phyloP scores from a whole-genome alignment of 441 rosid species.

The Pelargonium australe region DNA sequence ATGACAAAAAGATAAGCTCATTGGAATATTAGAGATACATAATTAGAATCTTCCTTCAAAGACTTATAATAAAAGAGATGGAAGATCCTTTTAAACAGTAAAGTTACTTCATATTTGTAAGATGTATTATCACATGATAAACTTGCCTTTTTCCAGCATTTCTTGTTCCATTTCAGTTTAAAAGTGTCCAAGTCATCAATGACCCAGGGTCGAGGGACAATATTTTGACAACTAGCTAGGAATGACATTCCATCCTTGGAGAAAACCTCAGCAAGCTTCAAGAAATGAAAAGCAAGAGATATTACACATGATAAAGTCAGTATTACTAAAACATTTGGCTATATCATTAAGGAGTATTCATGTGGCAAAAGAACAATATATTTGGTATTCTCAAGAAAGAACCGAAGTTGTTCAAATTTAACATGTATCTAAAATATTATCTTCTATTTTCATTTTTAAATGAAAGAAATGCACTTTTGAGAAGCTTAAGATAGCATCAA shows the following conservation, averaged over 20 bases:
- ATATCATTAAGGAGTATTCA: background rate
- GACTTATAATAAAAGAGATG: constrained; percentile 5
- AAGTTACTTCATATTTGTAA: constrained; percentile 8
- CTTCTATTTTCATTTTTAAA: background rate
- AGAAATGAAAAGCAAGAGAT: constrained; percentile 16
- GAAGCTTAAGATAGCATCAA: constrained; percentile 3
- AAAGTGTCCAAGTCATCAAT: constrained; percentile 84
- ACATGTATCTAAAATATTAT: background rate
- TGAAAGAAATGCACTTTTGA: background rate
- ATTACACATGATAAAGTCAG: constrained; percentile 6
- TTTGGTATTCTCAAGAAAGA: background rate
- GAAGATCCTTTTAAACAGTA: constrained; percentile 6
- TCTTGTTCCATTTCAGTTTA: constrained; percentile 68
- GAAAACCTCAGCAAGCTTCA: constrained; percentile 87
- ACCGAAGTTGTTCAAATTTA: background rate
- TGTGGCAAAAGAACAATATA: constrained; percentile 5
- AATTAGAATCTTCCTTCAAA: constrained; percentile 6
- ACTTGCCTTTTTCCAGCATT: constrained; percentile 82
- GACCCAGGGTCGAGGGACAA: constrained; percentile 91
- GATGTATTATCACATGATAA: background rate
- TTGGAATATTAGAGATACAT: constrained; percentile 16
- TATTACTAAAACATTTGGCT: constrained; percentile 9
- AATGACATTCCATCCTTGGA: constrained; percentile 92
- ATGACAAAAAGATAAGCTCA: constrained; percentile 21
- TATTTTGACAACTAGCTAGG: constrained; percentile 76